Percentiles rank a stretch among this genome's conserved stretches.
Evolutionary conservation across 306 rosid genomes (phyloP).

Genomic region (Ormosia semicastrata): DNA sequence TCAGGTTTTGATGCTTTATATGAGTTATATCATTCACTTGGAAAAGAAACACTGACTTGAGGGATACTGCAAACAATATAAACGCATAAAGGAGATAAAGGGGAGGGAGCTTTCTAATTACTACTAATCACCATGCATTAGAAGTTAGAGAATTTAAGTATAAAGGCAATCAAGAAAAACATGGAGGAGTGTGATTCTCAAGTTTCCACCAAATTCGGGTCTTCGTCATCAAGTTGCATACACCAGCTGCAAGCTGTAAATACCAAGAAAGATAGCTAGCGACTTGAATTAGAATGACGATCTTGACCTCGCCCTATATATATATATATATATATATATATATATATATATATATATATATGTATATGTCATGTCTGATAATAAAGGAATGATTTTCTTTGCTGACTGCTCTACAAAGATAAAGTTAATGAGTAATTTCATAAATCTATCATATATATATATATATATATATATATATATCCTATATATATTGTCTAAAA

Average conservation of each 20-base stretch:
- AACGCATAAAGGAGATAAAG: neutral
- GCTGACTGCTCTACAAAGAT: neutral
- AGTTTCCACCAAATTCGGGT: slow-evolving; percentile 81
- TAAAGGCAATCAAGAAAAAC: slow-evolving; percentile 27
- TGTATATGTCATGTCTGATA: neutral
- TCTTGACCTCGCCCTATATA: slow-evolving; percentile 18
- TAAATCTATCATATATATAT: too few species aligned
- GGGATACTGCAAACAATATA: slow-evolving; percentile 32
- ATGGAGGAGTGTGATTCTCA: slow-evolving; percentile 52
- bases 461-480: too few species aligned
- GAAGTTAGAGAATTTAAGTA: slow-evolving; percentile 53
- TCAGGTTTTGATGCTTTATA: slow-evolving; percentile 40
- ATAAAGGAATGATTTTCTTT: neutral
- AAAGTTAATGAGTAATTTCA: neutral
- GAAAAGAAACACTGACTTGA: slow-evolving; percentile 41
- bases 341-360: too few species aligned
- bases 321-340: too few species aligned
- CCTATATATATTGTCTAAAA: too few species aligned
- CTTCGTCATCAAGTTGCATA: slow-evolving; percentile 62
- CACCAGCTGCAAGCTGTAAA: slow-evolving; percentile 29
- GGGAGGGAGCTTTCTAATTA: slow-evolving; percentile 10
- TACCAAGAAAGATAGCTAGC: slow-evolving; percentile 5
- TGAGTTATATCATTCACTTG: slow-evolving; percentile 23
- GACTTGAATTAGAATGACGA: slow-evolving; percentile 11
- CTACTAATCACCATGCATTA: slow-evolving; percentile 54